These are phyloP conservation scores for Microbotryum intermedium DNA, from an alignment of 1,284 basidiomycete species.

Conservation along the genomic window DNA sequence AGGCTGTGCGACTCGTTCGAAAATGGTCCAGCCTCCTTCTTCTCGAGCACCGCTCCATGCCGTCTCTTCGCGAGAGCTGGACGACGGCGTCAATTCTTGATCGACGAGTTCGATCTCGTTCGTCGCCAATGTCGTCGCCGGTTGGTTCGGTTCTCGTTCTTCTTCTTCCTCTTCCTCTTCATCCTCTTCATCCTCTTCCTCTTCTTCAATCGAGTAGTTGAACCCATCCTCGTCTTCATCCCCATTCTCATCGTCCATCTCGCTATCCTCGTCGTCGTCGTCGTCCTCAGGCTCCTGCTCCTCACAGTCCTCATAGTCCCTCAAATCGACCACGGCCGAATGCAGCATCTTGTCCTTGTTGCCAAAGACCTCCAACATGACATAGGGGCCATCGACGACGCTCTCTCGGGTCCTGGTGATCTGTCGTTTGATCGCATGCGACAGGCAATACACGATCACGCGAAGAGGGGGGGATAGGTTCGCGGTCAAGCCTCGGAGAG, in stretches of 20 bases:
- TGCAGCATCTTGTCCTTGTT: background rate
- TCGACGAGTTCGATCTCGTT: background rate
- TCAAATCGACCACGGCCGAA: too few species aligned
- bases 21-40: too few species aligned
- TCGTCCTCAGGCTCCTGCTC: background rate
- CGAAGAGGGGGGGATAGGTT: slow-evolving; percentile 5
- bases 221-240: background rate
- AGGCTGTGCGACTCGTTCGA: too few species aligned
- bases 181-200: slow-evolving; percentile 7
- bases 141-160: background rate
- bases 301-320: background rate
- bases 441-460: slow-evolving; percentile 1
- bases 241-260: background rate
- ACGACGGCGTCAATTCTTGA: too few species aligned
- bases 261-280: background rate
- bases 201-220: slow-evolving; percentile 18
- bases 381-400: background rate
- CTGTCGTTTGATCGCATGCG: background rate
- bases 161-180: background rate
- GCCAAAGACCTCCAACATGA: background rate
- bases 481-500: too few species aligned
- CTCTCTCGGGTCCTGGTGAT: background rate
- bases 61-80: too few species aligned
- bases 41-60: too few species aligned
- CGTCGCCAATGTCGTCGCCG: background rate